A percentile compares a stretch with the other conserved stretches of the same genome.
Conservation (phyloP, 106 monocot species). For the Cymbidium sinense region DNA sequence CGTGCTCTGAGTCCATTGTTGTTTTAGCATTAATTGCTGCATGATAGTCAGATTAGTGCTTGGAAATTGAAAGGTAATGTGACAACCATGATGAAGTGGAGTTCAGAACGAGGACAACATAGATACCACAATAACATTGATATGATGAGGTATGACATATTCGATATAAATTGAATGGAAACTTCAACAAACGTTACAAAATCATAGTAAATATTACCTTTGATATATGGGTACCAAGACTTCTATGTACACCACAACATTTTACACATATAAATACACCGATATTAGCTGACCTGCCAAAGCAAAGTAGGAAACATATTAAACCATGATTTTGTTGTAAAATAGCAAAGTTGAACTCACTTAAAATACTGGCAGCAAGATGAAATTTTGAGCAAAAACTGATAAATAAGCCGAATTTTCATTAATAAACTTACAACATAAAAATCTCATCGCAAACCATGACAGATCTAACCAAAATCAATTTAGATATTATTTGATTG, state of each 20-base stretch:
- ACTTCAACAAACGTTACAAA: neutral
- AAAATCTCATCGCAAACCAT: too few species aligned
- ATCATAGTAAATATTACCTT: slow-evolving; percentile 2
- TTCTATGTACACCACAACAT: slow-evolving; percentile 28
- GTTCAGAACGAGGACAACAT: neutral
- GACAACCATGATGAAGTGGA: neutral
- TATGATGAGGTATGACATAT: neutral
- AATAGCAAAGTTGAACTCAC: too few species aligned
- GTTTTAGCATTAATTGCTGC: neutral
- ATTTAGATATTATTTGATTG: too few species aligned
- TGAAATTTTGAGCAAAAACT: too few species aligned
- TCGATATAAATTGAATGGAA: neutral
- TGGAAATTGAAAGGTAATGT: neutral
- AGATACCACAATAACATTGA: neutral
- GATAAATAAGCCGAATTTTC: too few species aligned
- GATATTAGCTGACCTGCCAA: slow-evolving; percentile 20
- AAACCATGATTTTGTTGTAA: too few species aligned
- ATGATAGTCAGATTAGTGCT: neutral
- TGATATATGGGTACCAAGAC: slow-evolving; percentile 22
- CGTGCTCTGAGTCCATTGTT: neutral
- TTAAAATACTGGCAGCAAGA: too few species aligned
- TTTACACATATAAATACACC: slow-evolving; percentile 30
- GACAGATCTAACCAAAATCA: too few species aligned
- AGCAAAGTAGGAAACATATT: too few species aligned
- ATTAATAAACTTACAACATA: too few species aligned